Evolutionary conservation across 2,329 filamentous ascomycete species (phyloP).

Genomic region (Cladophialophora psammophila): DNA sequence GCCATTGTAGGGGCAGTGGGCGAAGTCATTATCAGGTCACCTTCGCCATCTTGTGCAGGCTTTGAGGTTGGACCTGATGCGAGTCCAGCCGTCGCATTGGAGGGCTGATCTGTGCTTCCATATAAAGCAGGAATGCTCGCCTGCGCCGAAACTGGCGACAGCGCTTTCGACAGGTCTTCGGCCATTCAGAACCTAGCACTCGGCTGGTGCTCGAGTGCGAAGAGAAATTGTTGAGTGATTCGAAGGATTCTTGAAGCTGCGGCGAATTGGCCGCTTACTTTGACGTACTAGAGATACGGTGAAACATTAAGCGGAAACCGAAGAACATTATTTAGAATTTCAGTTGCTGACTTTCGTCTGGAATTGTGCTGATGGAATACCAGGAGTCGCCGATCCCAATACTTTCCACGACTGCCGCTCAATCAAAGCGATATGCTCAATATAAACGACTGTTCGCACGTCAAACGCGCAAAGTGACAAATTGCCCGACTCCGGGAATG

Average conservation of each 20-base stretch:
- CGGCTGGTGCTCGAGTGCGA: neutral
- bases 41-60: conserved; percentile 12
- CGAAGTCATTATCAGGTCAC: conserved; percentile 18
- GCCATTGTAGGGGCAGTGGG: conserved; percentile 9
- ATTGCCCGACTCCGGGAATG: conserved; percentile 61
- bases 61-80: neutral
- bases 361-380: neutral
- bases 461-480: conserved; percentile 48
- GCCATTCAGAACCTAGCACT: conserved; percentile 9
- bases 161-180: conserved; percentile 14
- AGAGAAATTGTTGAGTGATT: neutral
- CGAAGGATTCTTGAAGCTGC: neutral
- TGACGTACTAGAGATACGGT: neutral
- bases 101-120: conserved; percentile 6
- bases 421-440: neutral
- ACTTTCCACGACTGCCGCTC: neutral
- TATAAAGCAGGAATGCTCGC: neutral
- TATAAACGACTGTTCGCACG: neutral
- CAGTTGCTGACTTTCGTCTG: neutral
- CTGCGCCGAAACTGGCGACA: conserved; percentile 4
- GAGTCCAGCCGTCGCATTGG: neutral
- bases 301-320: neutral
- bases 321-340: neutral
- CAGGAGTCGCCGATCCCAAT: neutral
- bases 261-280: neutral